Base-by-base conservation (phyloP, 164 flowering plant genomes). In the Berberis thunbergii region DNA sequence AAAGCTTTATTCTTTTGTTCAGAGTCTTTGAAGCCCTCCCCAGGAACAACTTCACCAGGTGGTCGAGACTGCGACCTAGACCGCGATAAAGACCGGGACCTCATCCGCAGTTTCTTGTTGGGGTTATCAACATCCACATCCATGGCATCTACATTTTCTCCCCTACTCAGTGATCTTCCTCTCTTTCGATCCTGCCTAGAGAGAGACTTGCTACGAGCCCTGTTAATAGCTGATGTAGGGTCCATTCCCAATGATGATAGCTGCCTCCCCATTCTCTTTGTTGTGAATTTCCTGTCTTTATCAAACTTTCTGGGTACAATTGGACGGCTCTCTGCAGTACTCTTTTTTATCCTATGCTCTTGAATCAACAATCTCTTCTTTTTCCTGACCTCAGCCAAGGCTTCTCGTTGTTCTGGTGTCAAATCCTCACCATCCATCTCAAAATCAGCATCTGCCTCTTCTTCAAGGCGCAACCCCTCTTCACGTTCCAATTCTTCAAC, bases 231-330 rank as follows among this genome's bases (percentile, higher is more conserved):
- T 44, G 61, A 43, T 53, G 82, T 48, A 4, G 97, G 96, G 70
- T 91, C 91, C 59, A 91, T 44, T 1, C 94, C 97, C 78, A 87
- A 45, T 38, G 72, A 12, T 11, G 91, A 80, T 41, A 91, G 71
- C 75, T 91, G 85, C 74, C 96, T 80, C 26, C 96, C 96, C 98
- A 91, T 91, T 72, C 98, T 86, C 59, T 79, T 67, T 5, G 87
- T 44, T 0, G 93, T 85, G 77, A 79, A 87, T 73, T 77, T 68
- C 73, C 60, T 75, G 69, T 86, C 92, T 70, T 86, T 87, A 72
- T 89, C 87, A 60, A 84, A 84, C 65, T 92, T 92, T 63, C 96
- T 86, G 0, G 96, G 89, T 42, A 92, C 84, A 60, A 45, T 81
- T 1, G 96, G 81, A 45, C 87, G 65, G 73, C 81, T 87, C 71